These are phyloP conservation scores for Pichia sp. DNA, from an alignment of 1,139 yeast species.

Conservation along the genomic window DNA sequence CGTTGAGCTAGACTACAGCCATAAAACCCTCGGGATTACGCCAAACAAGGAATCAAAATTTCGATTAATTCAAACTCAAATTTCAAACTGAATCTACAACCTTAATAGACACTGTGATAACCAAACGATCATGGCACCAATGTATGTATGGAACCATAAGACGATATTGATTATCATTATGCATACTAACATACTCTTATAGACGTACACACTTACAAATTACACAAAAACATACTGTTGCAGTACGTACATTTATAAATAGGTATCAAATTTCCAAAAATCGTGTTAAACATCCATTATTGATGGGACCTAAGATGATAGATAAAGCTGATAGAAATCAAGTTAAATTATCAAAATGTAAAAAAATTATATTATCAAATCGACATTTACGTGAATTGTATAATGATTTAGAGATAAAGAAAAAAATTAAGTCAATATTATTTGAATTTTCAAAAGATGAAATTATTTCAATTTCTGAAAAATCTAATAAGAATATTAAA, in stretches of 20 bases:
- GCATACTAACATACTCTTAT: background rate
- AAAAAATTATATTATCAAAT: conserved; percentile 25
- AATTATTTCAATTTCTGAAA: conserved; percentile 14
- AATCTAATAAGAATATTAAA: background rate
- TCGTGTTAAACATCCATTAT: conserved; percentile 11
- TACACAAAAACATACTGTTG: conserved; percentile 16
- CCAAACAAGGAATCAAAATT: background rate
- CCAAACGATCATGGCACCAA: conserved; percentile 21
- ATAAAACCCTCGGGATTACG: conserved; percentile 9
- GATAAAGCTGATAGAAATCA: background rate
- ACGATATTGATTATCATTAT: too few species aligned
- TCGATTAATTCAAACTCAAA: background rate
- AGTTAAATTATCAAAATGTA: conserved; percentile 11
- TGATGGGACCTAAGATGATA: conserved; percentile 7
- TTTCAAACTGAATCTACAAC: too few species aligned
- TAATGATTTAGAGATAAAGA: conserved; percentile 15
- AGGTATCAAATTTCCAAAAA: conserved; percentile 23
- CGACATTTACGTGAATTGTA: conserved; percentile 23
- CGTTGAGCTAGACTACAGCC: background rate
- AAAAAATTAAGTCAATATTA: conserved; percentile 19
- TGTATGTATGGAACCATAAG: conserved; percentile 17
- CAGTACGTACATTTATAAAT: conserved; percentile 26
- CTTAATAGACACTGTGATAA: background rate
- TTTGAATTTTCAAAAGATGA: conserved; percentile 24
- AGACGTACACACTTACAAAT: conserved; percentile 23